Base-by-base conservation (phyloP, 2,329 filamentous ascomycete species). In the Fusarium staphyleae region DNA sequence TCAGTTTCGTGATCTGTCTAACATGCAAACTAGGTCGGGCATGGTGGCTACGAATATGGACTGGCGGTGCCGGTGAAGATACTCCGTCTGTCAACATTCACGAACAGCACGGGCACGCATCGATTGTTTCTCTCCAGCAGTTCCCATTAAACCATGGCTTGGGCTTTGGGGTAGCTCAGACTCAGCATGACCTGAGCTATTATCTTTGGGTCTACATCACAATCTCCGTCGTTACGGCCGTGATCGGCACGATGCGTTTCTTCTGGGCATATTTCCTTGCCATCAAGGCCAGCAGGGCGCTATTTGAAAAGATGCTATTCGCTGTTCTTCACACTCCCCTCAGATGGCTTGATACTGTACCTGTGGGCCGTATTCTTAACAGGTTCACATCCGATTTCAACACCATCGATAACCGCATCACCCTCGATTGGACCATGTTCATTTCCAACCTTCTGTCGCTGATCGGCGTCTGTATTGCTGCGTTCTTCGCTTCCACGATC, bases 311-410 rank as follows among this genome's bases (percentile, higher is more conserved):
- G 44, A 81, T 92, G 57, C 84, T 87, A 35, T 85, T 83, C 60
- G 79, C 84, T 1, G 80, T 93, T 10, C 77, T 93, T 3, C 83
- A 87, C 14, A 86, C 89, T 5, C 89, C 88, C 1, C 77, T 93
- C n/a, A 79, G 89, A 55, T 92, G 89, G 88, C 79, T 93, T 30
- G 90, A 93, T 67, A 93, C 89, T 0, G 87, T 91, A 0, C 90
- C 90, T 0, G 78, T 91, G 1, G 90, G 90, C 2, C 83, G 90
- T 37, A 84, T 93, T 30, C 77, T 93, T 15, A 93, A 93, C 72
- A 82, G 90, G 2, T 91, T 93, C 70, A 91, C 89, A 0, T 79
- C 87, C 3, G 90, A 93, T 72, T 92, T 93, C 71, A 85, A 87
- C 62, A 81, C 86, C 33, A 82, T 93, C 41, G 90, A 93, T 72